Evolutionary conservation across 2,329 filamentous ascomycete species (phyloP).

Genomic region (Blastomyces percursus): DNA sequence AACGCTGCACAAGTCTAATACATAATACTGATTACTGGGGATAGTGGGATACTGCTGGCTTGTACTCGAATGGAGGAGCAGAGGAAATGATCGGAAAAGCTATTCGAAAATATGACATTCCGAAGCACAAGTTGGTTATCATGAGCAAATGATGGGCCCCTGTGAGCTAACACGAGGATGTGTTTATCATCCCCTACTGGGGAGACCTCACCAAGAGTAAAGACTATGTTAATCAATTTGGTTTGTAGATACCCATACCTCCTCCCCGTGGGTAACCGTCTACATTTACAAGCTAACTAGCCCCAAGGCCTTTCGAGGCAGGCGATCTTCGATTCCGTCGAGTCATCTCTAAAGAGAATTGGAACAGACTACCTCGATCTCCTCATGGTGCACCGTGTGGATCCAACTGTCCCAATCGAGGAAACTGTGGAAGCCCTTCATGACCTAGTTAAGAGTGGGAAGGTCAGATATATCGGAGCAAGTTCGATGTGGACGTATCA

Average conservation of each 20-base stretch:
- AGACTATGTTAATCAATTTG: conserved; percentile 40
- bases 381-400: conserved; percentile 42
- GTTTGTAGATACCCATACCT: conserved; percentile 5
- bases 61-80: conserved; percentile 46
- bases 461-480: conserved; percentile 26
- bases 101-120: conserved; percentile 48
- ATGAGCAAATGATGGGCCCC: conserved; percentile 45
- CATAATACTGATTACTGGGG: background rate
- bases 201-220: conserved; percentile 34
- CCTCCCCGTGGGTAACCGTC: background rate
- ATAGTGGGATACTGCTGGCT: conserved; percentile 29
- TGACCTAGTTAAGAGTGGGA: conserved; percentile 29
- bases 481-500: conserved; percentile 21
- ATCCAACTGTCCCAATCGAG: conserved; percentile 35
- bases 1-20: background rate
- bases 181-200: conserved; percentile 25
- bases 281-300: background rate
- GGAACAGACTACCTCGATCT: conserved; percentile 40
- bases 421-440: conserved; percentile 39
- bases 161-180: conserved; percentile 23
- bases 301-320: conserved; percentile 26
- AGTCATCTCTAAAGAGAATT: conserved; percentile 35
- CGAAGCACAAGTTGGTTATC: conserved; percentile 46
- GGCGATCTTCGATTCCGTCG: conserved; percentile 39
- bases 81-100: conserved; percentile 46